phyloP scores from a whole-genome alignment of 768 basidiomycete genomes.

The Erythrobasidium yunnanense region DNA sequence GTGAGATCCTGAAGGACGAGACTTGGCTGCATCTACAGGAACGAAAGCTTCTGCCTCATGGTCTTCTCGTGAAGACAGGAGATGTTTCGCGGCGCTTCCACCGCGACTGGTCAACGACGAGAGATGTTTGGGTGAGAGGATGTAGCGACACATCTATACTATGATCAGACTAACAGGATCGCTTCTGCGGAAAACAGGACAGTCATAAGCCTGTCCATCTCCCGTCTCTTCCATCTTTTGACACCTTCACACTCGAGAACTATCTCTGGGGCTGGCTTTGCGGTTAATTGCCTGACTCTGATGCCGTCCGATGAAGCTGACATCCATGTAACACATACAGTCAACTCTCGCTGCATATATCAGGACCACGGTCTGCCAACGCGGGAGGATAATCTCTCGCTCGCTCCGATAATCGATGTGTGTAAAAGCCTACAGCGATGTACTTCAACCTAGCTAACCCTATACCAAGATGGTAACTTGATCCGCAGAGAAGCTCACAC shows the following conservation, averaged over 20 bases:
- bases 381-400: constrained; percentile 62
- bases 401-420: constrained; percentile 83
- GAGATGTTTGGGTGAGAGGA: constrained; percentile 37
- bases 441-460: too few relatives aligned
- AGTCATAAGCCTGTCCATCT: constrained; percentile 20
- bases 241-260: constrained; percentile 41
- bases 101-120: constrained; percentile 49
- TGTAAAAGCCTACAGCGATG: not conserved
- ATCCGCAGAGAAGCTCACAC: too few relatives aligned
- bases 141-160: too few relatives aligned
- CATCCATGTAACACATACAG: constrained; percentile 43
- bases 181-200: not conserved
- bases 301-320: constrained; percentile 26
- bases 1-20: constrained; percentile 33
- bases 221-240: constrained; percentile 27
- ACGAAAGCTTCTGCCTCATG: constrained; percentile 49
- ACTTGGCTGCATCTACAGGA: constrained; percentile 38
- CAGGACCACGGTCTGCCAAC: constrained; percentile 49
- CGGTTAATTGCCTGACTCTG: not conserved
- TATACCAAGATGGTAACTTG: not conserved
- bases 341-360: constrained; percentile 85
- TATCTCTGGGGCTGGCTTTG: constrained; percentile 79
- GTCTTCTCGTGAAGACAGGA: constrained; percentile 45
- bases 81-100: constrained; percentile 48
- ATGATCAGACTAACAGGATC: too few relatives aligned